Percentiles rank a stretch among this genome's conserved stretches.
Evolutionary conservation across 257 asterid genomes (phyloP).

Genomic region (Leptodermis oblonga): DNA sequence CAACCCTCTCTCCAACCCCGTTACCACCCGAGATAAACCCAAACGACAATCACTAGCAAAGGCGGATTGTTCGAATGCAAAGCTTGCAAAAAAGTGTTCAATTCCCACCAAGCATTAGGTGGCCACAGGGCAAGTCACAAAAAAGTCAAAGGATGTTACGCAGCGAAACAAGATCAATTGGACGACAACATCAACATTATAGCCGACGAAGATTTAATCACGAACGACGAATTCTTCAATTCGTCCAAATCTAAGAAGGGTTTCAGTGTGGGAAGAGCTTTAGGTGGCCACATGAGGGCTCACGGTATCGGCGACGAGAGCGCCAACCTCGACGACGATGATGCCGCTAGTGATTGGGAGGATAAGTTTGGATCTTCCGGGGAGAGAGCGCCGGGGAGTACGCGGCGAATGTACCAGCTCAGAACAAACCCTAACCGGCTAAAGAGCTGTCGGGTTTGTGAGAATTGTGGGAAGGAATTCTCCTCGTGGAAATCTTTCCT

Average conservation of each 20-base stretch:
- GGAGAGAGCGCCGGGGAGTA: too few species aligned
- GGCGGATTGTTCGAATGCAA: slow-evolving; percentile 76
- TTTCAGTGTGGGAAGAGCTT: slow-evolving; percentile 92
- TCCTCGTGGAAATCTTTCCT: slow-evolving; percentile 87
- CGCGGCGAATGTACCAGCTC: slow-evolving; percentile 58
- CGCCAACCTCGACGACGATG: slow-evolving; percentile 54
- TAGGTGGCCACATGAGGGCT: slow-evolving; percentile 97
- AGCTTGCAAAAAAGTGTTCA: slow-evolving; percentile 90
- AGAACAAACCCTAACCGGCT: slow-evolving; percentile 81
- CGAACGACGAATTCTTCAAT: slow-evolving; percentile 40
- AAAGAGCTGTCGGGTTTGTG: slow-evolving; percentile 67
- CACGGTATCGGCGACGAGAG: slow-evolving; percentile 78
- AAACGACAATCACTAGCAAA: slow-evolving; percentile 38
- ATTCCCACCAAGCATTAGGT: slow-evolving; percentile 91
- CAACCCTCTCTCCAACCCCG: neutral
- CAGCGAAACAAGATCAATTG: slow-evolving; percentile 60
- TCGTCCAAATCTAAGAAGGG: slow-evolving; percentile 67
- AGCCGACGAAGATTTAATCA: slow-evolving; percentile 39
- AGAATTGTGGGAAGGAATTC: slow-evolving; percentile 90
- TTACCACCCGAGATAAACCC: neutral
- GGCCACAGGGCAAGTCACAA: slow-evolving; percentile 96
- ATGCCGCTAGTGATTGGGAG: slow-evolving; percentile 67
- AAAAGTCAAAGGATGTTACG: slow-evolving; percentile 85
- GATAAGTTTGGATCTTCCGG: slow-evolving; percentile 46
- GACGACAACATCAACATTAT: slow-evolving; percentile 22